Percentiles rank a stretch among this genome's conserved stretches.
These are phyloP conservation scores for button mushroom (Agaricus bisporus) DNA, from an alignment of 768 basidiomycete species.

Conservation along the genomic window DNA sequence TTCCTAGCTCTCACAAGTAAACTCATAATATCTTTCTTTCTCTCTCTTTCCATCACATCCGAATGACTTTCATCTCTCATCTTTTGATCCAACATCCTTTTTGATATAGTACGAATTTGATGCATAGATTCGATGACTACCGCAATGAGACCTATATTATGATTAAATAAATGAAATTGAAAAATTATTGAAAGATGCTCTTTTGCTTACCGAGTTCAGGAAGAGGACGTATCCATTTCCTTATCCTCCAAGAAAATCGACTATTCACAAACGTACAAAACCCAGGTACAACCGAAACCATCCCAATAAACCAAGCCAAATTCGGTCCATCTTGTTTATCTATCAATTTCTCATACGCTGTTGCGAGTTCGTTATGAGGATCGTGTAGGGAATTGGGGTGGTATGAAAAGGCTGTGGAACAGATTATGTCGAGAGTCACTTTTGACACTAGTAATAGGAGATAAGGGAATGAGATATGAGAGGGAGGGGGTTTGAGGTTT, in stretches of 20 bases:
- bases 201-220: not conserved
- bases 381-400: slow-evolving; percentile 37
- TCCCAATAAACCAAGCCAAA: not conserved
- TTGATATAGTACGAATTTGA: slow-evolving; percentile 34
- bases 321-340: slow-evolving; percentile 30
- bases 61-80: slow-evolving; percentile 29
- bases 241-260: not conserved
- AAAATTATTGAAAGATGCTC: slow-evolving; percentile 13
- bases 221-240: not conserved
- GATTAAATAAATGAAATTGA: not conserved
- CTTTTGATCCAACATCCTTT: slow-evolving; percentile 34
- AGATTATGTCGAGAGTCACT: slow-evolving; percentile 48
- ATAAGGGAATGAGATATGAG: not conserved
- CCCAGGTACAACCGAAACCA: slow-evolving; percentile 18
- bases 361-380: slow-evolving; percentile 40
- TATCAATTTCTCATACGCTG: slow-evolving; percentile 38
- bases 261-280: not conserved
- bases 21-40: slow-evolving; percentile 48
- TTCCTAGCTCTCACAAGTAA: slow-evolving; percentile 40
- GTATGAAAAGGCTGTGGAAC: slow-evolving; percentile 45
- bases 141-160: slow-evolving; percentile 15
- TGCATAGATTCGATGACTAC: slow-evolving; percentile 30
- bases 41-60: slow-evolving; percentile 26
- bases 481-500: too few species aligned
- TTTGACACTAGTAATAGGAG: slow-evolving; percentile 33